These are phyloP conservation scores for Effrenium voratum DNA, from an alignment of 73 alveolate species.

Conservation along the genomic window DNA sequence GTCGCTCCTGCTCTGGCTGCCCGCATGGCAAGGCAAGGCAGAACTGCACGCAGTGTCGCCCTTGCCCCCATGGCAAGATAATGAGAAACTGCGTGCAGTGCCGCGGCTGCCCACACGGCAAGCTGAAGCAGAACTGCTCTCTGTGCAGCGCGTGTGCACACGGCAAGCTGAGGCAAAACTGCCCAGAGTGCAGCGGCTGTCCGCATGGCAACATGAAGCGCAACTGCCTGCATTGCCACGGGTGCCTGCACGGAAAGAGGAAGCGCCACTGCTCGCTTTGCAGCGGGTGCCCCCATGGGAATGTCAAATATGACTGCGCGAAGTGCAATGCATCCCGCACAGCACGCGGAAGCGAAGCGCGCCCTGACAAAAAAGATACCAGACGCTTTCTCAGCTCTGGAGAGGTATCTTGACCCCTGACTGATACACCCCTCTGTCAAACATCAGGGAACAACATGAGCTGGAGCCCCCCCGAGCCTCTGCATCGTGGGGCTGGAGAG, in stretches of 20 bases:
- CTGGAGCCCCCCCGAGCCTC: no score
- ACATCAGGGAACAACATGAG: no score
- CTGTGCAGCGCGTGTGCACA: slow-evolving; percentile 38
- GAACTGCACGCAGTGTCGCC: not conserved
- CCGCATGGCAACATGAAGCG: not conserved
- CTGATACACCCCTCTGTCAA: no score
- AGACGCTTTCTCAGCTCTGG: no score
- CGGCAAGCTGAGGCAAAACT: not conserved
- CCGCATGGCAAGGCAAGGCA: not conserved
- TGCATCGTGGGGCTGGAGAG: no score
- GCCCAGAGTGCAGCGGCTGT: slow-evolving; percentile 33
- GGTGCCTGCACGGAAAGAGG: slow-evolving; percentile 46
- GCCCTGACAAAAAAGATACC: no score
- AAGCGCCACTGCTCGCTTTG: slow-evolving; percentile 3
- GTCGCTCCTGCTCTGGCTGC: not conserved
- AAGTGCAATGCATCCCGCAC: slow-evolving; percentile 33
- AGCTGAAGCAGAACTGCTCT: slow-evolving; percentile 20
- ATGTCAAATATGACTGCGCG: not conserved
- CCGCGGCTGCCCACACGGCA: slow-evolving; percentile 32
- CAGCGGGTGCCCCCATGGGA: slow-evolving; percentile 56
- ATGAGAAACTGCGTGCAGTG: slow-evolving; percentile 8
- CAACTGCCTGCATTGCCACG: not conserved
- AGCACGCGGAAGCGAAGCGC: no score
- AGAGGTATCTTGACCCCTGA: no score
- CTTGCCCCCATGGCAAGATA: slow-evolving; percentile 31